Evolutionary conservation across 2,329 filamentous ascomycete genomes (phyloP), one percentile per base, ranked within the genome.

Genomic region (Monosporascus sp.): DNA sequence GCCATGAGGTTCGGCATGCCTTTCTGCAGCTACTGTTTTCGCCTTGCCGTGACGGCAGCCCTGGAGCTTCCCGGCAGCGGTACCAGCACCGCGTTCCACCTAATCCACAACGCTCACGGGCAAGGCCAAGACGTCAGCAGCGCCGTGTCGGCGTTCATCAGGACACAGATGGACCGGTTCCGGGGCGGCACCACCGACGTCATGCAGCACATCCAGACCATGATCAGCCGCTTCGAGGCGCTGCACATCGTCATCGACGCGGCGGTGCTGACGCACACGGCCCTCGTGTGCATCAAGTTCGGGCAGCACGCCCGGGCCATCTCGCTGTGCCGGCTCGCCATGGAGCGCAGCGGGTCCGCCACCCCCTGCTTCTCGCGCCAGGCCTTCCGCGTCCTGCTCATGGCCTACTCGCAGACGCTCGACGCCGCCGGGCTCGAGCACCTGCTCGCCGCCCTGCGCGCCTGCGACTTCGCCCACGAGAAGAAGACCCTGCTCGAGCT

Each of bases 1-100:
- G 72, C 72, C 0, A 45, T 68, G 1, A 58, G 56, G 9, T 62
- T 59, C 5, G 69, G 71, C 18, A 66, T 77, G 59, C 64, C 65
- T 1, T 68, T 69, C 54, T 74, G 71, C 27, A 60, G 62, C 3
- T 68, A 72, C 24, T 77, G 74, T 50, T 67, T 82, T 15, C 72
- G 74, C n/a, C 65, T 80, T 5, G 77, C 75, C 8, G 72, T 82
- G 8, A 59, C 72, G 9, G 76, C 77, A 2, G 67, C 71, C 15
- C 60, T 81, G 49, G 64, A 63, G 17, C 46, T 61, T 17, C 63
- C 70, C 38, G 62, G 61, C 3, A 53, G 62, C 3, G 59, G 64
- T 44, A 54, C 69, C 48, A 53, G 61, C 47, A 47, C 60, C 20
- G 76, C 78, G 1, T 63, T 71, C 18, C 58, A 57, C 0, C 64